Conservation (phyloP, 495 filamentous ascomycete species). For the Cercophora samala region DNA sequence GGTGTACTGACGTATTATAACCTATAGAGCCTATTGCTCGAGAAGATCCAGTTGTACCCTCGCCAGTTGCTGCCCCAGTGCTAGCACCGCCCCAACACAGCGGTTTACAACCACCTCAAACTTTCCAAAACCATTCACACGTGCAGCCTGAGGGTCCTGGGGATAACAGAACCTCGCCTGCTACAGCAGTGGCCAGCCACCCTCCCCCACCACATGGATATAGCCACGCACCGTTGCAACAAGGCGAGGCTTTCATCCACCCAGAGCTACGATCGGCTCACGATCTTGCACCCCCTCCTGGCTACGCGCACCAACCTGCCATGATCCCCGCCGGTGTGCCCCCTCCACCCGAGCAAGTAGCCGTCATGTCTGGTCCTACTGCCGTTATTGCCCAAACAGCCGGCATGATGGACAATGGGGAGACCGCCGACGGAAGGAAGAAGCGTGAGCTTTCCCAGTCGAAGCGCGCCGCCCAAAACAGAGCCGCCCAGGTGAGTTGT, state of each 20-base stretch:
- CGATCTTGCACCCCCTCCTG: constrained; percentile 25
- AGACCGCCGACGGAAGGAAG: constrained; percentile 43
- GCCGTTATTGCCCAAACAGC: constrained; percentile 13
- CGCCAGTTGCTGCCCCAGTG: constrained; percentile 21
- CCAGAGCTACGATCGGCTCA: constrained; percentile 32
- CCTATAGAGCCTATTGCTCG: constrained; percentile 30
- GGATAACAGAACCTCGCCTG: constrained; percentile 20
- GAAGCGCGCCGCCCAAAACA: constrained; percentile 94
- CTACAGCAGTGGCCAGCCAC: constrained; percentile 17
- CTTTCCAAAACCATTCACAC: constrained; percentile 21
- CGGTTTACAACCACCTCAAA: constrained; percentile 15
- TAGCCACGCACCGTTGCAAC: constrained; percentile 24
- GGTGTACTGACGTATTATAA: constrained; percentile 21
- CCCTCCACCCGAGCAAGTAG: constrained; percentile 26
- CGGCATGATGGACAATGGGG: constrained; percentile 21
- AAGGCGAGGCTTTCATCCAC: constrained; percentile 32
- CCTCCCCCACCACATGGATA: constrained; percentile 34
- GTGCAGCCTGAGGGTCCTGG: constrained; percentile 24
- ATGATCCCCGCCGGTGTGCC: constrained; percentile 35
- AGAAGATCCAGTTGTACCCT: constrained; percentile 20
- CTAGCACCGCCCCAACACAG: constrained; percentile 26
- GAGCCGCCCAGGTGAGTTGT: constrained; percentile 81
- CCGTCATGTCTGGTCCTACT: constrained; percentile 25
- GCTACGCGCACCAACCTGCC: constrained; percentile 26
- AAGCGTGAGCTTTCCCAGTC: constrained; percentile 91